Evolutionary conservation across 768 basidiomycete genomes (phyloP).

Genomic region (Sistotremastrum niveocremeum): DNA sequence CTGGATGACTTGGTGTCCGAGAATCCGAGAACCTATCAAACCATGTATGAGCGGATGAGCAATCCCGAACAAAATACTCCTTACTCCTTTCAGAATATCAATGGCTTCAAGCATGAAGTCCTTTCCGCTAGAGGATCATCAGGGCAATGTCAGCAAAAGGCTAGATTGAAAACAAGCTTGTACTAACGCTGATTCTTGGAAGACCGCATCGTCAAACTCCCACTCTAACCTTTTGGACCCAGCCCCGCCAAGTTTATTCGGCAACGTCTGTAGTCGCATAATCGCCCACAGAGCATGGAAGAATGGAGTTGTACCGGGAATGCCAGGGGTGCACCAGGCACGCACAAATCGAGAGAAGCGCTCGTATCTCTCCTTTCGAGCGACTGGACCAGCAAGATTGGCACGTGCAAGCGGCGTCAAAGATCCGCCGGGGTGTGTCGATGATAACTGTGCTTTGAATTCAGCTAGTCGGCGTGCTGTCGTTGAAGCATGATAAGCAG

Average conservation of each 20-base stretch:
- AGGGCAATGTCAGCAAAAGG: slow-evolving; percentile 11
- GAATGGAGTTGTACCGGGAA: slow-evolving; percentile 86
- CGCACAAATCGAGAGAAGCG: slow-evolving; percentile 61
- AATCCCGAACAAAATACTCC: slow-evolving; percentile 25
- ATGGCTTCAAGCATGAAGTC: slow-evolving; percentile 92
- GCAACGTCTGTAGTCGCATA: slow-evolving; percentile 70
- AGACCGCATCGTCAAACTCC: slow-evolving; percentile 91
- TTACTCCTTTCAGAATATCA: slow-evolving; percentile 78
- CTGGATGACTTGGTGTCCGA: slow-evolving; percentile 39
- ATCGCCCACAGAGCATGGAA: slow-evolving; percentile 62
- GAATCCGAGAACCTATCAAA: slow-evolving; percentile 48
- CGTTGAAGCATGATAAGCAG: slow-evolving; percentile 72
- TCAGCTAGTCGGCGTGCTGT: slow-evolving; percentile 67
- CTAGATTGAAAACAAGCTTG: slow-evolving; percentile 6
- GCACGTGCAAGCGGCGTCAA: slow-evolving; percentile 61
- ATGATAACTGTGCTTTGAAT: slow-evolving; percentile 71
- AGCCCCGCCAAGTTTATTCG: slow-evolving; percentile 69
- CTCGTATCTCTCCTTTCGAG: slow-evolving; percentile 63
- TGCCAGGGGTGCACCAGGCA: slow-evolving; percentile 75
- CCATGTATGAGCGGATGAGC: slow-evolving; percentile 4
- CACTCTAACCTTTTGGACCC: slow-evolving; percentile 63
- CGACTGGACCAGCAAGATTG: slow-evolving; percentile 46
- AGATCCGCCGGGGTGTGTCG: slow-evolving; percentile 70
- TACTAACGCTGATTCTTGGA: slow-evolving; percentile 86
- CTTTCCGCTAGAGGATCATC: slow-evolving; percentile 49